Evolutionary conservation across 768 basidiomycete species (phyloP).

Genomic region (Leucogyrophana mollusca): DNA sequence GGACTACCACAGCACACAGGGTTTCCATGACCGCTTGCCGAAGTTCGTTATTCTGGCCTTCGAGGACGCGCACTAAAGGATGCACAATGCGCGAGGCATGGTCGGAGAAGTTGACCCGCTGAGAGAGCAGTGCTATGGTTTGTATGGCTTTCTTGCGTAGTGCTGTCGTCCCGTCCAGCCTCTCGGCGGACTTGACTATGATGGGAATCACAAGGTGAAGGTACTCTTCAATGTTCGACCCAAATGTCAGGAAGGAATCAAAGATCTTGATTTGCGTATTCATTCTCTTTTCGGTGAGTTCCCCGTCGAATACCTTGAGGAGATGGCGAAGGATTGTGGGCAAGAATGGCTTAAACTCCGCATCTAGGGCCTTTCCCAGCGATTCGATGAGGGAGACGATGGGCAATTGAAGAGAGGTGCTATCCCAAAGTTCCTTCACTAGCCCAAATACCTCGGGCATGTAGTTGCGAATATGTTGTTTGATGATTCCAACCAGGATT

Average conservation of each 20-base stretch:
- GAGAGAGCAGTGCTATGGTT: constrained; percentile 86
- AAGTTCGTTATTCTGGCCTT: constrained; percentile 71
- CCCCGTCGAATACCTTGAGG: constrained; percentile 89
- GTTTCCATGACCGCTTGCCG: constrained; percentile 89
- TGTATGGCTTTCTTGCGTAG: constrained; percentile 88
- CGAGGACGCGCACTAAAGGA: constrained; percentile 86
- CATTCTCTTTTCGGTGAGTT: constrained; percentile 75
- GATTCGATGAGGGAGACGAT: constrained; percentile 92
- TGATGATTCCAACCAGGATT: constrained; percentile 93
- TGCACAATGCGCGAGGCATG: constrained; percentile 97
- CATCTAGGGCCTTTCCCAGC: constrained; percentile 89
- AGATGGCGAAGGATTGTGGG: constrained; percentile 87
- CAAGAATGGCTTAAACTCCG: constrained; percentile 96
- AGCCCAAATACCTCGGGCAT: constrained; percentile 82
- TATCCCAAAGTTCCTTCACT: constrained; percentile 91
- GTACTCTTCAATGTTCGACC: constrained; percentile 96
- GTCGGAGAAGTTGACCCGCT: constrained; percentile 95
- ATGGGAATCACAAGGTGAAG: constrained; percentile 95
- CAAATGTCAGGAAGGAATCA: constrained; percentile 93
- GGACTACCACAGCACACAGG: constrained; percentile 86
- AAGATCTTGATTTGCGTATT: constrained; percentile 87
- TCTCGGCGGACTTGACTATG: constrained; percentile 89
- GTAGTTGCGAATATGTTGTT: constrained; percentile 94
- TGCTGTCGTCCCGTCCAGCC: constrained; percentile 65
- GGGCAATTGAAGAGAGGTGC: constrained; percentile 77